These are phyloP conservation scores for Musa troglodytarum DNA, from an alignment of 176 grass and related monocot species.

Conservation along the genomic window DNA sequence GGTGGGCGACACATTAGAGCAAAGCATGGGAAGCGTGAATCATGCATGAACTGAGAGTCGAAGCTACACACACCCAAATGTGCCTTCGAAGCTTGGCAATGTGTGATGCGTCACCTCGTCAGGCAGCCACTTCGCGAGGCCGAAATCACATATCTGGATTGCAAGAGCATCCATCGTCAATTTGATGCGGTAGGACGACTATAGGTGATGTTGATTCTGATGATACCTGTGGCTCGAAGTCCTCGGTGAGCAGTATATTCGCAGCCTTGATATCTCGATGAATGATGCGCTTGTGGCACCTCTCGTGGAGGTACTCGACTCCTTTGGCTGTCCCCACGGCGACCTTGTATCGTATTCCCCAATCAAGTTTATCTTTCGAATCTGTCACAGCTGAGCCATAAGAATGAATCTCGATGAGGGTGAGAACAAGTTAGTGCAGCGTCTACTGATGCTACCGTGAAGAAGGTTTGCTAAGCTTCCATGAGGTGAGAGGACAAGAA, in stretches of 20 bases:
- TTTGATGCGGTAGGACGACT: not conserved
- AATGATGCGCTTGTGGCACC: constrained; percentile 53
- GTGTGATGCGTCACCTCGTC: constrained; percentile 58
- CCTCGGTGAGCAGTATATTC: constrained; percentile 67
- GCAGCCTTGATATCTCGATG: constrained; percentile 72
- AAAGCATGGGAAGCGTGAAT: not conserved
- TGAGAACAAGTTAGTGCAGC: not conserved
- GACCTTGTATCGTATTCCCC: constrained; percentile 46
- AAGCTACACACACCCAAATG: constrained; percentile 48
- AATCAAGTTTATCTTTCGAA: constrained; percentile 35
- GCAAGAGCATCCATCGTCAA: not conserved
- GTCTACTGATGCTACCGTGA: constrained; percentile 23
- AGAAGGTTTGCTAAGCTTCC: constrained; percentile 63
- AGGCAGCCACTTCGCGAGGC: constrained; percentile 79
- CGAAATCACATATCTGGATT: constrained; percentile 82
- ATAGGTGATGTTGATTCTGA: not conserved
- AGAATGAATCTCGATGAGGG: too few species aligned
- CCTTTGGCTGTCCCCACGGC: constrained; percentile 51
- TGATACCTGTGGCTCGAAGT: constrained; percentile 58
- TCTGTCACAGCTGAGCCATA: constrained; percentile 1
- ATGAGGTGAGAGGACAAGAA: constrained; percentile 50
- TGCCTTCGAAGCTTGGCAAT: constrained; percentile 60
- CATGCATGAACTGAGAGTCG: not conserved
- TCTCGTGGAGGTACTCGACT: constrained; percentile 74
- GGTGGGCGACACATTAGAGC: not conserved